phyloP scores from a whole-genome alignment of 441 rosid species.

The Arabidopsis lyrata region DNA sequence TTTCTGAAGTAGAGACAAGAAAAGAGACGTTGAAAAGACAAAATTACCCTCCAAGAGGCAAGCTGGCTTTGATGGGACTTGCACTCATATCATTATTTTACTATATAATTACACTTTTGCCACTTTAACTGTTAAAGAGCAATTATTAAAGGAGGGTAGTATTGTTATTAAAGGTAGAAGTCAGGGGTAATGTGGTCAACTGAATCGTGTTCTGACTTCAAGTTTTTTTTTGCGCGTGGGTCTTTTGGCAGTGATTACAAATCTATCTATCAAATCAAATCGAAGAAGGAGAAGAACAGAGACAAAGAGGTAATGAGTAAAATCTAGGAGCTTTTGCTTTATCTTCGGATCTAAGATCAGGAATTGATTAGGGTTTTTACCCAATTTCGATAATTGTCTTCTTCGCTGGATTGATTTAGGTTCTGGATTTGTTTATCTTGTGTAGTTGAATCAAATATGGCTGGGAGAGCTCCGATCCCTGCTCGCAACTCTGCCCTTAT shows the following conservation, averaged over 20 bases:
- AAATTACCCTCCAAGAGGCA: constrained; percentile 30
- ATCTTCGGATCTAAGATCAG: constrained; percentile 8
- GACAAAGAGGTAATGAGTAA: constrained; percentile 36
- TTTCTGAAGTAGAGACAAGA: constrained; percentile 29
- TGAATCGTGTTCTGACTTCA: not conserved
- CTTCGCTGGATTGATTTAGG: constrained; percentile 16
- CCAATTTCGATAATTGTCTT: constrained; percentile 9
- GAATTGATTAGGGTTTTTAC: not conserved
- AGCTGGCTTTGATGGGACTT: constrained; percentile 47
- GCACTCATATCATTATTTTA: constrained; percentile 28
- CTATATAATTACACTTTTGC: constrained; percentile 23
- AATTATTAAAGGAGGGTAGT: constrained; percentile 30
- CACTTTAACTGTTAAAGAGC: constrained; percentile 9
- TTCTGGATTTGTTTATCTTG: constrained; percentile 2
- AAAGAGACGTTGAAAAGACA: not conserved
- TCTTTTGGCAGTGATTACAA: constrained; percentile 38
- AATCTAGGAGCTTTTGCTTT: constrained; percentile 5
- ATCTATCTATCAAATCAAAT: constrained; percentile 38
- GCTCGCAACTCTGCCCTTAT: constrained; percentile 56
- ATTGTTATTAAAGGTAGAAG: not conserved
- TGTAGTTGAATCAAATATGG: constrained; percentile 50
- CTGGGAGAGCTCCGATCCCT: constrained; percentile 57
- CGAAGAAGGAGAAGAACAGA: constrained; percentile 25
- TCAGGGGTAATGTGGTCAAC: constrained; percentile 15
- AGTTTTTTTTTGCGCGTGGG: constrained; percentile 37